Percentiles rank a stretch among this genome's conserved stretches.
phyloP scores from a whole-genome alignment of 2,329 filamentous ascomycete species.

The Xylariaceae sp. region DNA sequence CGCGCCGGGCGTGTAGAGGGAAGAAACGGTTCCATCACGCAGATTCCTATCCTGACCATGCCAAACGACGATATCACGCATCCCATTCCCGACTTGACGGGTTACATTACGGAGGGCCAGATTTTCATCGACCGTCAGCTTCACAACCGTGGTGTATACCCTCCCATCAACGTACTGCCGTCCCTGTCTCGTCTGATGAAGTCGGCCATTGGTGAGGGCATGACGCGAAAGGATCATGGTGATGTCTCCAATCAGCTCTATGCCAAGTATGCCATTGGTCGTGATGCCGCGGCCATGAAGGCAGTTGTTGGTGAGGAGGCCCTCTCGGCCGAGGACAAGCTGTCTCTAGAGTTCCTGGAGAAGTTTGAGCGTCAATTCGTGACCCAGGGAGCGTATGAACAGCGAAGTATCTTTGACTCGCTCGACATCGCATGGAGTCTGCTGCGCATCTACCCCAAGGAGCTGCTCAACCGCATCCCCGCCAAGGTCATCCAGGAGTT shows the following conservation, averaged over 20 bases:
- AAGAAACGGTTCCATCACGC: conserved; percentile 96
- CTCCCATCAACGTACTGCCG: conserved; percentile 95
- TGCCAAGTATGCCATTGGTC: conserved; percentile 98
- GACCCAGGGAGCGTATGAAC: conserved; percentile 84
- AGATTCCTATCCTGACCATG: conserved; percentile 99
- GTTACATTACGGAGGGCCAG: conserved; percentile 98
- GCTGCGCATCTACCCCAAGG: conserved; percentile 95
- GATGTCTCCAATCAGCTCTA: conserved; percentile 99
- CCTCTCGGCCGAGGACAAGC: conserved; percentile 89
- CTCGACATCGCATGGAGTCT: conserved; percentile 95
- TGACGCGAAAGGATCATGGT: conserved; percentile 92
- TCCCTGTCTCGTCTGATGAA: conserved; percentile 99
- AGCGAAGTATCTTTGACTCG: conserved; percentile 83
- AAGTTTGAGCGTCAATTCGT: conserved; percentile 98
- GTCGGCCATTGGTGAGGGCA: conserved; percentile 95
- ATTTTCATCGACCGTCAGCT: conserved; percentile 94
- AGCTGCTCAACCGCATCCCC: conserved; percentile 90
- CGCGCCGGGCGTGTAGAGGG: conserved; percentile 95
- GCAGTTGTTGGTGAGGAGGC: conserved; percentile 98
- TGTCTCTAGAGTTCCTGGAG: conserved; percentile 94
- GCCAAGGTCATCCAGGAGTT: conserved; percentile 76
- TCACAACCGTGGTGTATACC: conserved; percentile 95
- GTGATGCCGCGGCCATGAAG: conserved; percentile 98
- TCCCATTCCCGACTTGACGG: conserved; percentile 96
- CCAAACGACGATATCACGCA: conserved; percentile 99